Conservation (phyloP, 306 rosid genomes). For the Parietaria judaica region DNA sequence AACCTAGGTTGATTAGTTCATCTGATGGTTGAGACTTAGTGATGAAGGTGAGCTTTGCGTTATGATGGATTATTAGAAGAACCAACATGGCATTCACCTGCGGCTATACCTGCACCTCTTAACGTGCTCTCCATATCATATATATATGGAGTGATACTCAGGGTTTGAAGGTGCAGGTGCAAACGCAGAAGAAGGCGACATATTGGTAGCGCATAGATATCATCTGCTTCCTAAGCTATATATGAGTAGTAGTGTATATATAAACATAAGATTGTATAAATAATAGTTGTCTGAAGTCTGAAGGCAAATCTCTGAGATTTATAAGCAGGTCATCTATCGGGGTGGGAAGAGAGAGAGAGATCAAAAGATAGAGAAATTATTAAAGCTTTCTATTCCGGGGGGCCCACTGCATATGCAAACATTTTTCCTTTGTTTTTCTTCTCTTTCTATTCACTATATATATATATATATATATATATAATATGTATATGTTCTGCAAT, state of each 20-base stretch:
- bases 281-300: not conserved
- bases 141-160: too few relatives aligned
- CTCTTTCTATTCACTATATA: not conserved
- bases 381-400: not conserved
- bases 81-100: conserved; percentile 61
- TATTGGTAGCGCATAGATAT: conserved; percentile 13
- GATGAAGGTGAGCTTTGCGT: too few relatives aligned
- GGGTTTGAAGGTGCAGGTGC: conserved; percentile 71
- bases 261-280: not conserved
- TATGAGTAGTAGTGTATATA: not conserved
- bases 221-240: not conserved
- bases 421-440: not conserved
- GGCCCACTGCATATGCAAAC: not conserved
- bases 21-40: too few relatives aligned
- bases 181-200: conserved; percentile 77
- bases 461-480: too few relatives aligned
- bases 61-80: not conserved
- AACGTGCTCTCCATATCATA: too few relatives aligned
- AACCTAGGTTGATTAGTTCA: too few relatives aligned
- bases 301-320: not conserved
- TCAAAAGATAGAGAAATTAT: not conserved
- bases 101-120: conserved; percentile 60
- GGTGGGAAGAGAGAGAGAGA: not conserved
- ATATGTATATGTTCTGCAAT: too few relatives aligned
- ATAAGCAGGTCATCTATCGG: not conserved